Base-by-base conservation (phyloP, 2,329 filamentous ascomycete species). In the Talaromyces islandicus region DNA sequence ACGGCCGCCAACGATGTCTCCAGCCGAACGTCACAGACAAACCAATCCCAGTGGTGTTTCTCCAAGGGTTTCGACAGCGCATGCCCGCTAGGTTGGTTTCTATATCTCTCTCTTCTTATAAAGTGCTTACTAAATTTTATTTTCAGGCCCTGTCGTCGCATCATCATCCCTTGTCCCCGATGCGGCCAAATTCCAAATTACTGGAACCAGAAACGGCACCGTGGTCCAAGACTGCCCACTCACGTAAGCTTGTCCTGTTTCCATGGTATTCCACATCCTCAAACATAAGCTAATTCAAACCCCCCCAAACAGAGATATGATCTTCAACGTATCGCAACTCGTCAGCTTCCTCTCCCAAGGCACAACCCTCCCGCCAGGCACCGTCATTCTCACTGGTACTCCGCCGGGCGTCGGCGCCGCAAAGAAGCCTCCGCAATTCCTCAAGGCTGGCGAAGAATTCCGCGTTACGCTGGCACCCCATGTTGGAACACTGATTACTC, bases 1-100 rank as follows among this genome's bases (percentile, higher is more conserved):
- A 85, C 84, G 0, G 80, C 80, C 24, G 80, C 80, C 66, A 88
- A 88, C 72, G 85, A 88, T 67, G 80, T 88, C 7, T 86, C 84
- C 2, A 83, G 81, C 62, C 80, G 85, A 4, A 80, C 81, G 56
- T 77, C 77, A 57, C 85, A 87, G 73, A 77, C 81, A 65, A 75
- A 77, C 24, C 78, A 82, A 68, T 76, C 74, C 55, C 83, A 85
- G 68, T 84, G 81, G 77, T 83, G 78, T 60, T 86, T 81, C 68
- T 84, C 81, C 25, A 85, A 86, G 71, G 82, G 83, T 1, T 84
- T 85, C 58, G 84, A 85, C 64, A 80, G 80, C 29, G 76, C 80
- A 2, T 85, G 81, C 60, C 84, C 84, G 0, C 71, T 85, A 25
- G 80, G 78, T 70, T 66, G n/a, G 58, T 60, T 19, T 56, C 41